phyloP scores from a whole-genome alignment of 306 rosid genomes.

The Acacia crassicarpa region DNA sequence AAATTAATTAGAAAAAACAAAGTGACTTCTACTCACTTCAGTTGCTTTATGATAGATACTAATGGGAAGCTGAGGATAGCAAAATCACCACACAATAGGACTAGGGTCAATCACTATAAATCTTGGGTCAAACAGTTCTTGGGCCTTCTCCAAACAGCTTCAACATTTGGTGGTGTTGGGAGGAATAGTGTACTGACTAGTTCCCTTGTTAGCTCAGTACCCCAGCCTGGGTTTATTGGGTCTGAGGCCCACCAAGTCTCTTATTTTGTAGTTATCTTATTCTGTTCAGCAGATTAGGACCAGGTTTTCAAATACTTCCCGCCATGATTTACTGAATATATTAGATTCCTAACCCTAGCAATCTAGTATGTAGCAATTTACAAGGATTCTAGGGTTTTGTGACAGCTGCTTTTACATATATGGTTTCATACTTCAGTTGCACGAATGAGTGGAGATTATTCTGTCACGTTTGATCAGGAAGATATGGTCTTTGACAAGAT shows the following conservation, averaged over 20 bases:
- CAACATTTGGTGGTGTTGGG: not conserved
- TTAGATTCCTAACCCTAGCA: not conserved
- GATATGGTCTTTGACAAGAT: not conserved
- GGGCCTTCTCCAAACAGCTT: not conserved
- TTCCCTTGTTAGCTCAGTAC: not conserved
- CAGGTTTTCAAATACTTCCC: not conserved
- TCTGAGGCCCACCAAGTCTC: not conserved
- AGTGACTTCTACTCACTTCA: not conserved
- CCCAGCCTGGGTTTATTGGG: not conserved
- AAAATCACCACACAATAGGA: constrained; percentile 7
- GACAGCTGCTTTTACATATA: not conserved
- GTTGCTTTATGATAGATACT: not conserved
- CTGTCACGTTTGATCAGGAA: not conserved
- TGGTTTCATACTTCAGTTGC: not conserved
- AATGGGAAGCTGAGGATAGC: not conserved
- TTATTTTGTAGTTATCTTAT: not conserved
- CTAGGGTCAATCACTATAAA: not conserved
- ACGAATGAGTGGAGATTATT: too few species aligned
- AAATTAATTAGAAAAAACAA: constrained; percentile 1
- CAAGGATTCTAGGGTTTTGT: not conserved
- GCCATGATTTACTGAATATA: not conserved
- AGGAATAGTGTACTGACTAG: not conserved
- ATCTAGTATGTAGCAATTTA: not conserved
- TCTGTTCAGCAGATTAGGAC: not conserved
- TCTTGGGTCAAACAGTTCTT: not conserved